Evolutionary conservation across 805 yeast species (phyloP), one percentile per base, ranked within the genome.

Genomic region (Kazachstania taianensis): DNA sequence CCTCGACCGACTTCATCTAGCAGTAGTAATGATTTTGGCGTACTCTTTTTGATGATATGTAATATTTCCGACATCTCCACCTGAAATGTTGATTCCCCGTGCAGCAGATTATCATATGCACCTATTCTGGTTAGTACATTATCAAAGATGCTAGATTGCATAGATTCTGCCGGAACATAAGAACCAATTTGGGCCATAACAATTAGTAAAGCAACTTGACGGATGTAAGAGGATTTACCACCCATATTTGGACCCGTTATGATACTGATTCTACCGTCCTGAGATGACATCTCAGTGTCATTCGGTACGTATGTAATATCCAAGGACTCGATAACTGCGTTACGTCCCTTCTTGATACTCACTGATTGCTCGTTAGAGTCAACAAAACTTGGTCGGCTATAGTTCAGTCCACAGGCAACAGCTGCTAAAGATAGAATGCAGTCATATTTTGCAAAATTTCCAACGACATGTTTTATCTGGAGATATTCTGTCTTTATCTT

Each of bases 1-100:
- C 95, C 96, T 53, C 98, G 73, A 3, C 99, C 99, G 31, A 92
- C 72, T 57, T 92, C 99, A 59, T 92, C 99, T 42, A 92, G 80
- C 16, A 92, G 76, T 34, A 92, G 76, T 39, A 92, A 67, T 5
- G 96, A 85, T 42, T 81, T 78, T 20, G 66, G 59, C 0, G 92
- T 78, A 2, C 94, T 87, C 6, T 82, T 73, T 41, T 81, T 76
- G 39, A 92, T 66, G 45, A 92, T 89, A 2, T 89, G 75, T 0
- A 95, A 79, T 35, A 95, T 84, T 51, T 92, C 98, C 35, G 85
- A 66, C 96, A 92, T 86, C 58, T 92, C 99, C 19, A 94, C 83
- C 83, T 83, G 82, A 52, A 87, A 86, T 0, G 95, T 86, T 0
- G 94, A 82, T 46, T 81, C 75, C 2, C 92, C 89, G 16, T 65